phyloP scores from a whole-genome alignment of 768 basidiomycete genomes.

The Gelatoporia subvermispora region DNA sequence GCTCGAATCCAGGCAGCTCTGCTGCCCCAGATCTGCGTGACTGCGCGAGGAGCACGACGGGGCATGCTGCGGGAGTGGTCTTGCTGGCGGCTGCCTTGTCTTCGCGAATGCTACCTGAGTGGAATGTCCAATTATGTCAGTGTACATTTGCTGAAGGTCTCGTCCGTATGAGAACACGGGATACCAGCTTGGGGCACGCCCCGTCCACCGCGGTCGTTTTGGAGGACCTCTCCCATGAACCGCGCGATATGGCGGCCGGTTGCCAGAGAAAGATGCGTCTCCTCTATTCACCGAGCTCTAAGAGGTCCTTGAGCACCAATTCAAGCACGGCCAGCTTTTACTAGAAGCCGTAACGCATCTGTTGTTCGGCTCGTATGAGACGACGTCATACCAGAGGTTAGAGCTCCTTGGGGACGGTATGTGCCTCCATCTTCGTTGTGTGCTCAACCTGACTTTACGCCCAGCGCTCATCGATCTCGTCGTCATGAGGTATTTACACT shows the following conservation, averaged over 20 bases:
- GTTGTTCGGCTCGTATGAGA: conserved; percentile 51
- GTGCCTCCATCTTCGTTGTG: conserved; percentile 15
- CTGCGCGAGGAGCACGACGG: too few species aligned
- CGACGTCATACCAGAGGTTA: conserved; percentile 74
- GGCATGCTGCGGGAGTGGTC: too few species aligned
- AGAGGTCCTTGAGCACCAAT: conserved; percentile 63
- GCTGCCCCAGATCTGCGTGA: too few species aligned
- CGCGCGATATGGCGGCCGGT: conserved; percentile 42
- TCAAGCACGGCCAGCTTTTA: conserved; percentile 57
- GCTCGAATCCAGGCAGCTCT: too few species aligned
- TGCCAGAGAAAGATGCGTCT: conserved; percentile 32
- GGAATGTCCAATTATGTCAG: too few species aligned
- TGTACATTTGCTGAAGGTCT: too few species aligned
- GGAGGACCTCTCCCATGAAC: conserved; percentile 71
- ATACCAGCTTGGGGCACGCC: too few species aligned
- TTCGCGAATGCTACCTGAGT: too few species aligned
- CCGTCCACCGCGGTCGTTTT: too few species aligned
- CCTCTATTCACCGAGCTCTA: conserved; percentile 53
- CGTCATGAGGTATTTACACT: conserved; percentile 66
- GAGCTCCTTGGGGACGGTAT: conserved; percentile 90
- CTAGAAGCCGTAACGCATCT: conserved; percentile 85
- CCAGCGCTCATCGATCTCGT: conserved; percentile 69
- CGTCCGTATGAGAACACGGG: too few species aligned
- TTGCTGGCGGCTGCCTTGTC: too few species aligned
- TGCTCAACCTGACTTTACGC: conserved; percentile 9